Conservation (phyloP, 2,329 filamentous ascomycete genomes). For the Aspergillus neotritici region DNA sequence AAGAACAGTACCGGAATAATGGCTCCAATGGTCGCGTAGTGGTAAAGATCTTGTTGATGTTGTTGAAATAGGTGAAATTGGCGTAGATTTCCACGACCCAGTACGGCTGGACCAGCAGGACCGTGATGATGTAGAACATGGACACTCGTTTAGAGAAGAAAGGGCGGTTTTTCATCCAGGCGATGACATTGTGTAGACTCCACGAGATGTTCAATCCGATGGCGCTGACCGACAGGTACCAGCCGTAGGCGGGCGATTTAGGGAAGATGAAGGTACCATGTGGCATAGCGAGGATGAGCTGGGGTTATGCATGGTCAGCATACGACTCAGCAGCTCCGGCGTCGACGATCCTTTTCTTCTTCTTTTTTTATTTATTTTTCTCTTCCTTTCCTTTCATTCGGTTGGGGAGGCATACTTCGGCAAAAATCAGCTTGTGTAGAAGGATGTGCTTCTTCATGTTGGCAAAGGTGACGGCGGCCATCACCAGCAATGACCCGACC, state of each 20-base stretch:
- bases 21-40: conserved; percentile 56
- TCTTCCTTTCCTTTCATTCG: neutral
- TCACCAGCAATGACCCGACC: conserved; percentile 46
- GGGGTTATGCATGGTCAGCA: neutral
- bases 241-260: conserved; percentile 52
- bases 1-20: conserved; percentile 45
- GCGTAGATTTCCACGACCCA: conserved; percentile 62
- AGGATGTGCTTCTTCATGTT: conserved; percentile 47
- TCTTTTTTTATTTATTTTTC: too few relatives aligned
- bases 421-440: conserved; percentile 47
- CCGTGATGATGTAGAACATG: conserved; percentile 53
- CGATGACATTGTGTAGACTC: conserved; percentile 60
- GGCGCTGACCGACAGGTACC: conserved; percentile 58
- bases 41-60: conserved; percentile 48
- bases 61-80: conserved; percentile 61
- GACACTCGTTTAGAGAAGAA: conserved; percentile 50
- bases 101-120: conserved; percentile 56
- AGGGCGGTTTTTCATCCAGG: conserved; percentile 62
- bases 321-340: too few relatives aligned
- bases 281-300: conserved; percentile 53
- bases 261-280: conserved; percentile 58
- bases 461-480: conserved; percentile 45
- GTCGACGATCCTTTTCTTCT: too few relatives aligned
- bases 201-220: conserved; percentile 59
- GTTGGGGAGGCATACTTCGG: conserved; percentile 35